phyloP scores from a whole-genome alignment of 441 rosid species.

The Pelargonium australe region DNA sequence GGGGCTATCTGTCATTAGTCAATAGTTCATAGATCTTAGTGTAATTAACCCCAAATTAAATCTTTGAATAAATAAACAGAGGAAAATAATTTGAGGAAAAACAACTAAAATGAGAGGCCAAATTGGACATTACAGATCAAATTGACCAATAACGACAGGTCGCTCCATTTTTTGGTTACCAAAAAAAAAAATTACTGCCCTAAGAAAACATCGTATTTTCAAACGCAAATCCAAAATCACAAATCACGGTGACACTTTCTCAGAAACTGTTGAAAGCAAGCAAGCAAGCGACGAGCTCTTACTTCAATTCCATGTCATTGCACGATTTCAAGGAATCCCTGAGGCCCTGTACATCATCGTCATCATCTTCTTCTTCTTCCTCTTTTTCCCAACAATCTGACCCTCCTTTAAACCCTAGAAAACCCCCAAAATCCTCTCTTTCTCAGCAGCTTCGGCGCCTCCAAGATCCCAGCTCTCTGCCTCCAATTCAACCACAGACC shows the following conservation, averaged over 20 bases:
- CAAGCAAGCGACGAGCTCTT: neutral
- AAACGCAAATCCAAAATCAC: no score
- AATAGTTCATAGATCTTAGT: no score
- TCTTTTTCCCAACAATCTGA: slow-evolving; percentile 26
- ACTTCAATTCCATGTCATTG: slow-evolving; percentile 29
- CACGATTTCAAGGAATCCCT: slow-evolving; percentile 45
- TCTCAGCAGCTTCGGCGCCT: slow-evolving; percentile 55
- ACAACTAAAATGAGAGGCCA: no score
- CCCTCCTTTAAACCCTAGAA: slow-evolving; percentile 27
- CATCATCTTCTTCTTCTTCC: slow-evolving; percentile 21
- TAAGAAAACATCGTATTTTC: no score
- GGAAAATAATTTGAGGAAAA: no score
- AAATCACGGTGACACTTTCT: neutral
- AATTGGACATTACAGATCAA: no score
- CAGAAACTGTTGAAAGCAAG: neutral
- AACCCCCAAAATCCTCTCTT: slow-evolving; percentile 59
- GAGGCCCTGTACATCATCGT: slow-evolving; percentile 36
- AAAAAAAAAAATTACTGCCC: no score
- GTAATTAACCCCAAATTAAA: no score
- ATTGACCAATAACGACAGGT: no score
- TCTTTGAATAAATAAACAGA: no score
- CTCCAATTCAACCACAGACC: slow-evolving; percentile 13
- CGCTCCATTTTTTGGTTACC: no score
- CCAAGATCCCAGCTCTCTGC: slow-evolving; percentile 25
- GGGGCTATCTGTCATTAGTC: no score